Evolutionary conservation across 2,329 filamentous ascomycete genomes (phyloP).

Genomic region (Aspergillus quadrilineatus): DNA sequence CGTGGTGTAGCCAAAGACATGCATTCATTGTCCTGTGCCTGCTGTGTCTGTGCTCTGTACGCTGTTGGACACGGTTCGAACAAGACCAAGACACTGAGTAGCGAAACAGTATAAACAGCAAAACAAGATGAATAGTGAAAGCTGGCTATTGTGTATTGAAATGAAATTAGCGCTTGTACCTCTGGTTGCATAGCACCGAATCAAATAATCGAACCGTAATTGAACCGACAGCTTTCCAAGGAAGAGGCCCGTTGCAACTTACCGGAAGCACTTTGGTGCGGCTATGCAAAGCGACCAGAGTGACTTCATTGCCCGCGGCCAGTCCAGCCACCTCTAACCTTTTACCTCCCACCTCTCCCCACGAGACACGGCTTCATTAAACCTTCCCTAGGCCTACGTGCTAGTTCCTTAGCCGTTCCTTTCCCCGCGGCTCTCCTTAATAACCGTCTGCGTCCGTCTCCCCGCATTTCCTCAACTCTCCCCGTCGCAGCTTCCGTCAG

Average conservation of each 20-base stretch:
- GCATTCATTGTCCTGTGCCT: not conserved
- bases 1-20: not conserved
- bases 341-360: conserved; percentile 11
- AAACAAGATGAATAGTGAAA: not conserved
- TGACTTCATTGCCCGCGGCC: conserved; percentile 15
- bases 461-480: conserved; percentile 6
- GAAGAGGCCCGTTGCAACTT: too few species aligned
- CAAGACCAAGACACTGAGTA: not conserved
- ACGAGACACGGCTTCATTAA: conserved; percentile 8
- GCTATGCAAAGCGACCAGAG: not conserved
- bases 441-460: conserved; percentile 2
- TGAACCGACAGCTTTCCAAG: too few species aligned
- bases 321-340: not conserved
- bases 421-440: conserved; percentile 7
- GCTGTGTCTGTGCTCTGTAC: not conserved
- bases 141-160: not conserved
- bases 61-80: not conserved
- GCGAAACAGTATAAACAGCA: not conserved
- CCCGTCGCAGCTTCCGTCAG: not conserved
- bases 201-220: too few species aligned
- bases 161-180: not conserved
- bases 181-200: not conserved
- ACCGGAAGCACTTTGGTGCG: not conserved
- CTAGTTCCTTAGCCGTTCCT: conserved; percentile 10
- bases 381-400: conserved; percentile 7